Percentiles rank a stretch among this genome's conserved stretches.
These are phyloP conservation scores for Eucalyptus urophylla DNA, from an alignment of 345 rosid genomes.

Conservation along the genomic window DNA sequence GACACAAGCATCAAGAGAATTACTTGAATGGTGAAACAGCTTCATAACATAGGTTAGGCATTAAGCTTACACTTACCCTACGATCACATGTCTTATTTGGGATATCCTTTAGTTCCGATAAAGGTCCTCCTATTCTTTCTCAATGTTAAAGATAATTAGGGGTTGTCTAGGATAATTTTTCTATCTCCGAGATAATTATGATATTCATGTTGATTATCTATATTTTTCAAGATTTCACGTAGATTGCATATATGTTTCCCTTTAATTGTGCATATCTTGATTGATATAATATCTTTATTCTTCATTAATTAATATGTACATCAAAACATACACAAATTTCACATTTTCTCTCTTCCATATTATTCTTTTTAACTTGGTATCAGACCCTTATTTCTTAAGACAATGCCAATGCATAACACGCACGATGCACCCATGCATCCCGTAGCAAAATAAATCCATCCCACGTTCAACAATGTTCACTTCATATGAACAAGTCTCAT, in stretches of 20 bases:
- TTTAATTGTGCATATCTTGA: neutral
- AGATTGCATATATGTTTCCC: neutral
- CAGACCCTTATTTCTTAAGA: neutral
- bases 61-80: slow-evolving; percentile 39
- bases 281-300: neutral
- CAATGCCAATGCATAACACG: accelerated
- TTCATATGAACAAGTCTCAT: neutral
- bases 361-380: too few species aligned
- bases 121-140: slow-evolving; percentile 89
- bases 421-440: accelerated
- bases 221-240: neutral
- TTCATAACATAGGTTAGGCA: neutral
- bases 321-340: neutral
- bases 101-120: slow-evolving; percentile 67
- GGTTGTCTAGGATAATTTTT: neutral
- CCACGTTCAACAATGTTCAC: neutral
- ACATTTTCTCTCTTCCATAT: neutral
- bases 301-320: too few species aligned
- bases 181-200: too few species aligned
- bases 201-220: neutral
- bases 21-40: neutral
- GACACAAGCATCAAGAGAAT: neutral
- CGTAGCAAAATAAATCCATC: neutral
- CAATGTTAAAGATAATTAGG: slow-evolving; percentile 1
- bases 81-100: slow-evolving; percentile 97